Conservation (phyloP, 176 grass and related monocot species). For the Eleusine coracana region DNA sequence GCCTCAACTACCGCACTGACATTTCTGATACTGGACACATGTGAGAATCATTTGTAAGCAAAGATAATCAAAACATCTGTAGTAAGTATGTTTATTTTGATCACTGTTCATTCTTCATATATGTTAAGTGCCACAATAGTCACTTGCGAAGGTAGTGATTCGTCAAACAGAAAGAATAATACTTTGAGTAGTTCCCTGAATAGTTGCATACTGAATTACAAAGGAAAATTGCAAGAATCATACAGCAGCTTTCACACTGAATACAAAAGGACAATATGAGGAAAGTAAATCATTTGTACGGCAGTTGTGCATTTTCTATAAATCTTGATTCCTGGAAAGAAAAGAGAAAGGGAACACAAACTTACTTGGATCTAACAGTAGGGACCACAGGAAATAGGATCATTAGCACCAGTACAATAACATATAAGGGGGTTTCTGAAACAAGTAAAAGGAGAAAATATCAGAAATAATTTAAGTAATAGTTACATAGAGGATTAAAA, state of each 20-base stretch:
- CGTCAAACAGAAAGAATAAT: slow-evolving; percentile 19
- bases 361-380: slow-evolving; percentile 92
- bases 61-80: slow-evolving; percentile 12
- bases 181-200: neutral
- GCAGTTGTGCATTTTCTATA: neutral
- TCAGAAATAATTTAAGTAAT: slow-evolving; percentile 28
- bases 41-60: slow-evolving; percentile 30
- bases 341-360: slow-evolving; percentile 23
- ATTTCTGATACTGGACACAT: slow-evolving; percentile 68
- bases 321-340: neutral
- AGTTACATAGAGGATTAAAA: neutral
- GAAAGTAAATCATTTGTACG: slow-evolving; percentile 19
- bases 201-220: slow-evolving; percentile 44
- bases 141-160: neutral
- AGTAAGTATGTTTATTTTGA: slow-evolving; percentile 10
- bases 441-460: slow-evolving; percentile 36
- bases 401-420: slow-evolving; percentile 80
- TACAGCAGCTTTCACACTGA: slow-evolving; percentile 38
- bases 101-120: neutral
- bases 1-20: slow-evolving; percentile 78
- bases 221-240: slow-evolving; percentile 27
- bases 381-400: slow-evolving; percentile 75
- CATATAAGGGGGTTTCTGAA: slow-evolving; percentile 84
- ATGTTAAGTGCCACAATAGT: slow-evolving; percentile 11
- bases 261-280: slow-evolving; percentile 30